Evolutionary conservation across 805 yeast genomes (phyloP), one percentile per base, ranked within the genome.

Genomic region (Pichia cabralensis): DNA sequence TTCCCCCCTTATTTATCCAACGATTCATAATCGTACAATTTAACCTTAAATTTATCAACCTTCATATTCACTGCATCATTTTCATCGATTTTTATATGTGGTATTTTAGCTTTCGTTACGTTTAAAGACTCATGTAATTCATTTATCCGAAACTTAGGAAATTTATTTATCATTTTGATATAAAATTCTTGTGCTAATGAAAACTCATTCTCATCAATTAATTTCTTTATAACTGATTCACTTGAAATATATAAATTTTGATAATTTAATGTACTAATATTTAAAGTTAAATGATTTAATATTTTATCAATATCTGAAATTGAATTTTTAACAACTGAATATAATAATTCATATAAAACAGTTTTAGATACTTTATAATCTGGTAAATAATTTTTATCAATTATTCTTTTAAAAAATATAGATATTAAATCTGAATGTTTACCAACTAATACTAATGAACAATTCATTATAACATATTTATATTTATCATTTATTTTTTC

Each of bases 1-100:
- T 19, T n/a, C 9, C 10, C 9, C 16, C 13, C 10, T 26, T 26
- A 26, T n/a, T 32, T 32, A 24, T 33, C 39, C 15, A 42, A 33
- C 7, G 33, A 26, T 19, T 40, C 46, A 26, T 42, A 38, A 25
- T 46, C 49, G 19, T 40, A 44, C n/a, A 46, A 22, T 26, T 40
- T 44, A n/a, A 46, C 40, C 25, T 41, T 40, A 18, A 26, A 31
- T 11, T 38, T 43, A 28, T 44, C 39, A 13, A 45, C 35, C 28
- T 39, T 45, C 22, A 40, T 38, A 13, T 42, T 42, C 3, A 42
- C 33, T 12, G 34, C 44, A 15, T 38, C 41, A 19, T 30, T 34
- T 12, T 28, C 23, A 29, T 27, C 41, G 24, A 26, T 28, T 12
- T n/a, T 24, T 16, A 34, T 25, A 16, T 8, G 10, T 13, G 37